Base-by-base conservation (phyloP, 2,329 filamentous ascomycete species). In the Chaetomium strumarium region DNA sequence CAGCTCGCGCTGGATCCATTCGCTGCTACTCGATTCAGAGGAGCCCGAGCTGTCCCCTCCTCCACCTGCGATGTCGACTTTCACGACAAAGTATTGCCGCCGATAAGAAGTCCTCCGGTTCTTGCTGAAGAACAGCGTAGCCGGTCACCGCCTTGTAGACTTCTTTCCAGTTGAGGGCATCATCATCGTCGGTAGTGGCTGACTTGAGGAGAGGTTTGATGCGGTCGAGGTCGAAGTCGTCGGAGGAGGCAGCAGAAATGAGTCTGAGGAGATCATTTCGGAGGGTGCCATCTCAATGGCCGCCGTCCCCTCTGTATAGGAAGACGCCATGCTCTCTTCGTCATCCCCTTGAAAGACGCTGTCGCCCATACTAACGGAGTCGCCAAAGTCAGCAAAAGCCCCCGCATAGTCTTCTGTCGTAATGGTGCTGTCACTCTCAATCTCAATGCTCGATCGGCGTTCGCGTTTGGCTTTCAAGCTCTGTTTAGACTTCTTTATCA, bases 281-380 rank as follows among this genome's bases (percentile, higher is more conserved):
- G n/a, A n/a, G n/a, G n/a, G n/a, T n/a, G n/a, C n/a, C n/a, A n/a
- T n/a, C 10, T 68, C 67, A 10, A 66, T 64, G 24, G 63, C 58
- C 39, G 70, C 64, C 44, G 68, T 66, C 40, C 77, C 77, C 42
- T 79, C 75, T 31, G 72, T 68, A 56, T 75, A 81, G 2, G 75
- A 80, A 14, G 78, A 79, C 11, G 79, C 81, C 55, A 84, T 73
- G 62, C 82, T 85, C 63, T 84, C 81, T 62, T 85, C 83, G 58
- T 85, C 82, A 50, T 85, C 83, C 39, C 83, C 82, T 62, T 85
- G 81, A 53, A 85, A 85, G 53, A 78, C 78, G 60, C 80, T 82
- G 62, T 85, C 82, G 55, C 78, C 82, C 29, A 84, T 75, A 63
- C 82, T 85, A 49, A 77, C 72, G 1, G 72, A 62, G 59, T 85